These are phyloP conservation scores for Taphrina wiesneri DNA, from an alignment of 1,139 yeast genomes.

Conservation along the genomic window DNA sequence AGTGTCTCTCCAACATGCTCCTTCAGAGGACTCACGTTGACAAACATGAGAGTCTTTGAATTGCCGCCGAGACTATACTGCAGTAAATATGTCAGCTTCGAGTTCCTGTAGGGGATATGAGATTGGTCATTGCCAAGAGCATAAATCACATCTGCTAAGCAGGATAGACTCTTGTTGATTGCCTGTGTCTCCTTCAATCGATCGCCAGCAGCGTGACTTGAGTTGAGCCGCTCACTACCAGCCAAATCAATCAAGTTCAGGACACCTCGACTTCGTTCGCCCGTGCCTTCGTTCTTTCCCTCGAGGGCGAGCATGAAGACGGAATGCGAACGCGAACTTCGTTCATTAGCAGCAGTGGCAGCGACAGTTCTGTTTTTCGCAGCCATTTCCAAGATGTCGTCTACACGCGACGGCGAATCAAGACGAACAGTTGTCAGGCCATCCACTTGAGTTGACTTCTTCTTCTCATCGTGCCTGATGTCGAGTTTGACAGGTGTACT, in stretches of 20 bases:
- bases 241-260: conserved; percentile 80
- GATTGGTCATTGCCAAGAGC: conserved; percentile 55
- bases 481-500: conserved; percentile 55
- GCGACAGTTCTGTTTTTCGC: conserved; percentile 72
- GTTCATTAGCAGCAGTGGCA: conserved; percentile 74
- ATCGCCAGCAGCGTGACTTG: conserved; percentile 67
- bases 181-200: conserved; percentile 84
- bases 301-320: conserved; percentile 66
- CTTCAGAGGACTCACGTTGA: conserved; percentile 72
- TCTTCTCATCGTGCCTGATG: conserved; percentile 67
- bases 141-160: conserved; percentile 85
- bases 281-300: conserved; percentile 59
- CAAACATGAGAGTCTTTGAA: conserved; percentile 92
- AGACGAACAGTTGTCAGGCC: conserved; percentile 59
- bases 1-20: conserved; percentile 72
- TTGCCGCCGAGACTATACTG: conserved; percentile 83
- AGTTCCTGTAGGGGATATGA: conserved; percentile 61
- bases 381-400: conserved; percentile 56
- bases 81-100: conserved; percentile 71
- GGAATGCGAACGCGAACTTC: conserved; percentile 73
- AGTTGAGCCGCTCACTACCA: conserved; percentile 81
- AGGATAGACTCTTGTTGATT: conserved; percentile 83
- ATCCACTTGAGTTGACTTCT: conserved; percentile 58
- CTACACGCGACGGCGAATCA: conserved; percentile 55
- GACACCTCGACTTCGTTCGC: conserved; percentile 58